Base-by-base conservation (phyloP, 2,329 filamentous ascomycete species). In the Aureobasidium namibiae region DNA sequence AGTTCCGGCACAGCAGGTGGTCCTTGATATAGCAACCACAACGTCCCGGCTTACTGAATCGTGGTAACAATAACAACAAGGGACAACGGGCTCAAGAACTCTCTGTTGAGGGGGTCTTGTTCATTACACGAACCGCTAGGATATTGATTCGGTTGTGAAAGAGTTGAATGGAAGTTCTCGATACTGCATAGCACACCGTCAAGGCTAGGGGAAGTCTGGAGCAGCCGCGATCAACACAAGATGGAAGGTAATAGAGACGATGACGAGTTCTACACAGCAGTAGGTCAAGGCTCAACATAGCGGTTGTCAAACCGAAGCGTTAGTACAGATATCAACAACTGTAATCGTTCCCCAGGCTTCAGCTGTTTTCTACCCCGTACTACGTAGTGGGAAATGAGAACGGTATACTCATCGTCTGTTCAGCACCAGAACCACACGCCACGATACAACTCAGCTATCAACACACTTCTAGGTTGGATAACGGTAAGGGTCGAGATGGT, bases 301-400 rank as follows among this genome's bases (percentile, higher is more conserved):
- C 50, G 38, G 24, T 54, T 33, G 50, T 42, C 26, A 33, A 21
- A 14, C 8, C 48, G 16, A n/a, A 38, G 21, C 33, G 33, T 13
- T 52, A 26, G 26, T 34, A 14, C 18, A 16, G 49, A 42, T 41
- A 41, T 36, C 36, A 31, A 31, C 49, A 21, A 41, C 36, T n/a
- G 14, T 42, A 54, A 42, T 13, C 38, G 9, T 13, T n/a, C 34
- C 38, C 50, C 50, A 31, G 36, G 45, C 24, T n/a, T 31, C 24
- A 56, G 26, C 39, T 36, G 8, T 26, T 9, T 13, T 44, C 18
- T 36, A 56, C 39, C 39, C 52, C n/a, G n/a, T n/a, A n/a, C n/a
- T n/a, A n/a, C 52, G 9, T 44, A 24, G 24, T 56, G 18, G 39
- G 39, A 56, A 56, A 56, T 56, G 52, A 56, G 39, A 56, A 56